Percentiles rank a stretch among this genome's conserved stretches.
These are phyloP conservation scores for Thuidium tamariscinum DNA, from an alignment of 225 moss, liverwort and hornwort species.

Conservation along the genomic window DNA sequence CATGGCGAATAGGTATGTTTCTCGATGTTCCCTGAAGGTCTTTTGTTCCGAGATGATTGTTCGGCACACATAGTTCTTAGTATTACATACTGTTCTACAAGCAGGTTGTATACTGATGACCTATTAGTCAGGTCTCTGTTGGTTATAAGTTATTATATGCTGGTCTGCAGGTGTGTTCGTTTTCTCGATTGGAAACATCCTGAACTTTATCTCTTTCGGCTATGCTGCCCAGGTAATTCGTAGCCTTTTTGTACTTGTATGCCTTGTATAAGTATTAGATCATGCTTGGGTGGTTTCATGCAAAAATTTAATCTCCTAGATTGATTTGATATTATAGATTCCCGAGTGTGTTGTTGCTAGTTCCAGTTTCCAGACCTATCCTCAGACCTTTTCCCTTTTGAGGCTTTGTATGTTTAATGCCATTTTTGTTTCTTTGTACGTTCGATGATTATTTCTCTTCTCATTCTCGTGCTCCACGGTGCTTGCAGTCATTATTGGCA, in stretches of 20 bases:
- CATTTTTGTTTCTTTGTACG: background rate
- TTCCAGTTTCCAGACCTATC: background rate
- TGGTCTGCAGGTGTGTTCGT: slow-evolving; percentile 66
- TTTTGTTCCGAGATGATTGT: background rate
- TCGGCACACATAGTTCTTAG: background rate
- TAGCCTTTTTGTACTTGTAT: background rate
- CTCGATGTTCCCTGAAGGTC: background rate
- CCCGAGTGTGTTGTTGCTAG: background rate
- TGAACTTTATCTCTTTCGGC: slow-evolving; percentile 97
- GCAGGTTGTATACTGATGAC: background rate
- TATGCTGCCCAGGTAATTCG: slow-evolving; percentile 92
- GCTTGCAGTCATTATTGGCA: slow-evolving; percentile 88
- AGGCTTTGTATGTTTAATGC: background rate
- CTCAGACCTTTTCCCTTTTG: background rate
- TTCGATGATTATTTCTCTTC: background rate
- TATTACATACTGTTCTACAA: background rate
- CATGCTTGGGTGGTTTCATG: background rate
- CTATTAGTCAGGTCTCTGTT: background rate
- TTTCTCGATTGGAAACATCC: slow-evolving; percentile 80
- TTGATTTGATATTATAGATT: background rate
- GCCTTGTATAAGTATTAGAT: background rate
- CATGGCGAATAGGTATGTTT: slow-evolving; percentile 83
- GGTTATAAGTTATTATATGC: background rate
- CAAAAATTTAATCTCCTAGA: background rate
- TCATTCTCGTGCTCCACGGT: background rate